Conservation (phyloP, 1,284 basidiomycete genomes). For the Apiotrichum laibachii region DNA sequence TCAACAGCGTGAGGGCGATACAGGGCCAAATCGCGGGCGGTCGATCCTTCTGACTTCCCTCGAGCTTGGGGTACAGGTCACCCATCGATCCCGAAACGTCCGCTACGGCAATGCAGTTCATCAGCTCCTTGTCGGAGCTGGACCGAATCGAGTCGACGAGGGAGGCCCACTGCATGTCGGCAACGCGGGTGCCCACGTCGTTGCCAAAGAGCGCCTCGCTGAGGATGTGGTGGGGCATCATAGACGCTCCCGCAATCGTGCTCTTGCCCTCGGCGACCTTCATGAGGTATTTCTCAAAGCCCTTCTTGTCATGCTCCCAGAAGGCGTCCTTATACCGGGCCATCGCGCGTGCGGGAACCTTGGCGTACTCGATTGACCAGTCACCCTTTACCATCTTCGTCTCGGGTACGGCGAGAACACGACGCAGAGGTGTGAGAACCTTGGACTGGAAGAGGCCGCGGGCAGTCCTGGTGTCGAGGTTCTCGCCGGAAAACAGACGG, state of each 20-base stretch:
- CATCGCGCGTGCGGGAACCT: slow-evolving; percentile 64
- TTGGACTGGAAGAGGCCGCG: slow-evolving; percentile 43
- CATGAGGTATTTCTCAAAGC: slow-evolving; percentile 60
- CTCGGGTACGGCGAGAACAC: slow-evolving; percentile 57
- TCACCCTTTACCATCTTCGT: slow-evolving; percentile 56
- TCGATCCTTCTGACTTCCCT: neutral
- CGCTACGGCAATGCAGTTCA: slow-evolving; percentile 65
- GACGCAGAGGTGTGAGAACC: slow-evolving; percentile 58
- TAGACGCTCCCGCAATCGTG: slow-evolving; percentile 29
- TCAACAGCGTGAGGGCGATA: slow-evolving; percentile 63
- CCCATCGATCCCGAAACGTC: slow-evolving; percentile 75
- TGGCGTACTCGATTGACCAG: slow-evolving; percentile 57
- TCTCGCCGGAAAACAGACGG: slow-evolving; percentile 52
- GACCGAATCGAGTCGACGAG: slow-evolving; percentile 59
- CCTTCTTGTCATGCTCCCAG: slow-evolving; percentile 58
- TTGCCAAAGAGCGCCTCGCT: slow-evolving; percentile 15
- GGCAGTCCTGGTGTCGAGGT: slow-evolving; percentile 30
- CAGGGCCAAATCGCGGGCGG: slow-evolving; percentile 60
- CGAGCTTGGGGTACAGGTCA: neutral
- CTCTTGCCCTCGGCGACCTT: slow-evolving; percentile 57
- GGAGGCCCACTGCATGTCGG: slow-evolving; percentile 65
- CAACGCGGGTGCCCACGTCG: slow-evolving; percentile 42
- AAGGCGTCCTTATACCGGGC: slow-evolving; percentile 58
- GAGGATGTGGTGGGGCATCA: slow-evolving; percentile 34
- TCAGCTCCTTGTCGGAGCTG: slow-evolving; percentile 54